Evolutionary conservation across 345 rosid species (phyloP).

Genomic region (Cardiospermum halicacabum): DNA sequence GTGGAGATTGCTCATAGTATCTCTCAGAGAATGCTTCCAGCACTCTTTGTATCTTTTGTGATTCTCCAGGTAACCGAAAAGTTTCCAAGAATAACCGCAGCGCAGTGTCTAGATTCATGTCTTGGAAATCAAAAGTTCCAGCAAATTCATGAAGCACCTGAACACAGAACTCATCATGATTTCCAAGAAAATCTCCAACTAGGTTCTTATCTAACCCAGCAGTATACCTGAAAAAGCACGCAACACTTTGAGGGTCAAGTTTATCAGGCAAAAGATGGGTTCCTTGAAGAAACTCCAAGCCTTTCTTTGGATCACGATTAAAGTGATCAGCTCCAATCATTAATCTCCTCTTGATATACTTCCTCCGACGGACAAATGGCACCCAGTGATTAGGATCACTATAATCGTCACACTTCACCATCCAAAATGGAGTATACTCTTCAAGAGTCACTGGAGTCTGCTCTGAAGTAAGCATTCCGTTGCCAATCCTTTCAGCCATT

Average conservation of each 20-base stretch:
- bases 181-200: slow-evolving; percentile 96
- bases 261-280: slow-evolving; percentile 96
- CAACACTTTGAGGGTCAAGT: slow-evolving; percentile 99
- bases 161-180: slow-evolving; percentile 96
- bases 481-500: slow-evolving; percentile 97
- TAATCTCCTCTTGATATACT: slow-evolving; percentile 91
- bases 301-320: slow-evolving; percentile 98
- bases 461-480: slow-evolving; percentile 60
- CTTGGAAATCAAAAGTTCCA: slow-evolving; percentile 95
- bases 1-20: slow-evolving; percentile 92
- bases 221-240: slow-evolving; percentile 96
- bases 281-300: slow-evolving; percentile 97
- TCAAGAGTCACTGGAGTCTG: slow-evolving; percentile 67
- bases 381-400: slow-evolving; percentile 87
- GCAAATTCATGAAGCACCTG: slow-evolving; percentile 99
- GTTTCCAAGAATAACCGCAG: slow-evolving; percentile 89
- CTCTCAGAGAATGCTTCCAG: slow-evolving; percentile 98
- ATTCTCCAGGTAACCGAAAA: slow-evolving; percentile 94
- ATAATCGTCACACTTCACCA: slow-evolving; percentile 85
- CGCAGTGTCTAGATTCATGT: slow-evolving; percentile 95
- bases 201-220: slow-evolving; percentile 98
- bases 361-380: slow-evolving; percentile 82
- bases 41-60: slow-evolving; percentile 96
- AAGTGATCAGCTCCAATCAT: slow-evolving; percentile 99
- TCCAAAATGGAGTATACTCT: slow-evolving; percentile 97